These are phyloP conservation scores for Crithidia bombi DNA, from an alignment of 208 protist genomes.

Conservation along the genomic window DNA sequence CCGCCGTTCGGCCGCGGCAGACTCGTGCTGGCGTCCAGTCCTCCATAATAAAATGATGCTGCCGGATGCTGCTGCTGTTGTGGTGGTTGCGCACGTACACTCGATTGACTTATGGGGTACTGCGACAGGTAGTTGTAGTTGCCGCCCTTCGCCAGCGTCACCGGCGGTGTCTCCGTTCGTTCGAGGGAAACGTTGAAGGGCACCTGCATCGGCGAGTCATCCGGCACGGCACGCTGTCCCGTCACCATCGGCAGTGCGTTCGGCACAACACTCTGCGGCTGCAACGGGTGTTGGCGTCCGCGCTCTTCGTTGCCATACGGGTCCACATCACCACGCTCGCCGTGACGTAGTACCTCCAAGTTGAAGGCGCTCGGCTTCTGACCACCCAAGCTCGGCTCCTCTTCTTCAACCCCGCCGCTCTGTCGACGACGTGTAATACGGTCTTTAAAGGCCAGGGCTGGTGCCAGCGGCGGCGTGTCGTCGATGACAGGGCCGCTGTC, in stretches of 20 bases:
- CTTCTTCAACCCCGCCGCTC: slow-evolving; percentile 8
- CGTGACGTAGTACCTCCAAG: slow-evolving; percentile 8
- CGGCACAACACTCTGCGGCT: slow-evolving; percentile 15
- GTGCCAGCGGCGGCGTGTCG: slow-evolving; percentile 33
- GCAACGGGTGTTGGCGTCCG: neutral
- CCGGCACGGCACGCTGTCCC: neutral
- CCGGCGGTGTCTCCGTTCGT: slow-evolving; percentile 5
- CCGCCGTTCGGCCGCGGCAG: slow-evolving; percentile 1
- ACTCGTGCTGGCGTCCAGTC: slow-evolving; percentile 2
- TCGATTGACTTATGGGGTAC: slow-evolving; percentile 3
- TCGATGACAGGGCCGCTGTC: slow-evolving; percentile 33
- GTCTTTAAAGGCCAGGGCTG: slow-evolving; percentile 15
- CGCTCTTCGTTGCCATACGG: slow-evolving; percentile 10
- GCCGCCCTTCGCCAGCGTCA: slow-evolving; percentile 4
- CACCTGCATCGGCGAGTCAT: slow-evolving; percentile 4
- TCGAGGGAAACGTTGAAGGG: neutral
- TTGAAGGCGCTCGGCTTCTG: slow-evolving; percentile 25
- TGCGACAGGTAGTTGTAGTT: slow-evolving; percentile 18
- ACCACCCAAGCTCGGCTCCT: neutral
- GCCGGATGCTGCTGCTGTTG: slow-evolving; percentile 17
- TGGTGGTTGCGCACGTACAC: neutral
- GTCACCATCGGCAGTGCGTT: slow-evolving; percentile 1
- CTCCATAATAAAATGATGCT: slow-evolving; percentile 8
- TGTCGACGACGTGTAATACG: slow-evolving; percentile 20
- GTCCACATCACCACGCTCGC: neutral